Percentiles rank a stretch among this genome's conserved stretches.
These are phyloP conservation scores for Aspergillus sclerotioniger DNA, from an alignment of 495 filamentous ascomycete genomes.

Conservation along the genomic window DNA sequence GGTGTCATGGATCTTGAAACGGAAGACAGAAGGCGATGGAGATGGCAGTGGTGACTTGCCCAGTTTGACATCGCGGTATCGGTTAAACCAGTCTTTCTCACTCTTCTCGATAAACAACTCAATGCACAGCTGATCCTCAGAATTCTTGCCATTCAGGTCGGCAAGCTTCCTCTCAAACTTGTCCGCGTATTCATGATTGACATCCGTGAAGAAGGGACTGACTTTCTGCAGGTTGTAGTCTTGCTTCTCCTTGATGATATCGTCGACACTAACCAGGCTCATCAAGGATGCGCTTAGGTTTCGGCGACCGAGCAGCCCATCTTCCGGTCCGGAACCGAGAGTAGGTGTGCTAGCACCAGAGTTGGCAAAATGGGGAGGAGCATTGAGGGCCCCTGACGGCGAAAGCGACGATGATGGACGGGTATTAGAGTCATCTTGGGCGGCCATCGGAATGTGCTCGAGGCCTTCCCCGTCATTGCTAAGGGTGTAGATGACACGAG, in stretches of 20 bases:
- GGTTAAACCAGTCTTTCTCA: conserved; percentile 67
- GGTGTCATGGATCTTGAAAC: conserved; percentile 26
- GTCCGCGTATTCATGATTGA: conserved; percentile 57
- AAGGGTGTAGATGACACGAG: conserved; percentile 9
- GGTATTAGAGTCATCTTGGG: background rate
- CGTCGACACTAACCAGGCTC: conserved; percentile 41
- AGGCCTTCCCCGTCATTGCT: conserved; percentile 28
- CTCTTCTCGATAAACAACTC: conserved; percentile 63
- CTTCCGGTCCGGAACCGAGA: conserved; percentile 28
- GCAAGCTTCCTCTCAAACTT: conserved; percentile 60
- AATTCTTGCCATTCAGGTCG: conserved; percentile 53
- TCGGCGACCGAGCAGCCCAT: background rate
- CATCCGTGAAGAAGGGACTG: conserved; percentile 67
- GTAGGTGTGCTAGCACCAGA: conserved; percentile 5
- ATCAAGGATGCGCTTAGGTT: conserved; percentile 25
- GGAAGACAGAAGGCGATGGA: conserved; percentile 20
- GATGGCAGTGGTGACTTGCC: conserved; percentile 44
- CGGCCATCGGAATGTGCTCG: background rate
- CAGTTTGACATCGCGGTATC: conserved; percentile 55
- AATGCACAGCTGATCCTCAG: conserved; percentile 60
- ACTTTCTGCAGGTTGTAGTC: conserved; percentile 66
- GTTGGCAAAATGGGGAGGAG: background rate
- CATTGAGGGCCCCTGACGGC: background rate
- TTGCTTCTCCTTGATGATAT: conserved; percentile 56
- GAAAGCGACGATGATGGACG: background rate